These are phyloP conservation scores for Cutaneotrichosporon cutaneum DNA, from an alignment of 1,284 basidiomycete genomes.

Conservation along the genomic window DNA sequence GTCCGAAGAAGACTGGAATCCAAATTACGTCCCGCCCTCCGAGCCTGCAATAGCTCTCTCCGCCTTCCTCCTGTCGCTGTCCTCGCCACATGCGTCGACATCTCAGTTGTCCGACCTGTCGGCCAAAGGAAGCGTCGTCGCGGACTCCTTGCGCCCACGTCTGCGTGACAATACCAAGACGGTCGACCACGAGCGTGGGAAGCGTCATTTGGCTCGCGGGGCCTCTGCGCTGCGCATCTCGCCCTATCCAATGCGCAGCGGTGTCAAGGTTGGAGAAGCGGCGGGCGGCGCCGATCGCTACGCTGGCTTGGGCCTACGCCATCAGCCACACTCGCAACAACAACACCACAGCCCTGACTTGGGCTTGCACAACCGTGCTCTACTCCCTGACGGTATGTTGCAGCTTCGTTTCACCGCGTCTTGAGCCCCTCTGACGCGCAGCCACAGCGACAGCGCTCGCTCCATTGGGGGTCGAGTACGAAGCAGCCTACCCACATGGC, in stretches of 20 bases:
- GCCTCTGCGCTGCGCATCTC: conserved; percentile 4
- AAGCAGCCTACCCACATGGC: background rate
- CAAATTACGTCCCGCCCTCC: conserved; percentile 7
- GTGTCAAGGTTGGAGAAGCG: background rate
- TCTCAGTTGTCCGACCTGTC: background rate
- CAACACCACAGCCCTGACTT: conserved; percentile 1
- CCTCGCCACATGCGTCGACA: background rate
- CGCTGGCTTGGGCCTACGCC: background rate
- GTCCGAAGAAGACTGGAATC: conserved; percentile 26
- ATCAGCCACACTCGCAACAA: background rate
- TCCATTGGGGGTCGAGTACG: background rate
- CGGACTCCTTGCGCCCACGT: background rate
- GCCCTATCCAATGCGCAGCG: conserved; percentile 1
- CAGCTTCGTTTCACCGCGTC: background rate
- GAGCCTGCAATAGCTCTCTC: background rate
- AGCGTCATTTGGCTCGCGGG: background rate
- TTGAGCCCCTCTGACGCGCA: conserved; percentile 3
- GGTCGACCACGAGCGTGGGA: conserved; percentile 12
- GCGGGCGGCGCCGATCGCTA: background rate
- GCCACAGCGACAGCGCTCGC: background rate
- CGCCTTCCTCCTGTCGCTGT: background rate
- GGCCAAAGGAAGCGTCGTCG: background rate
- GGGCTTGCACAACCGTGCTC: background rate
- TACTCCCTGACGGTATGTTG: conserved; percentile 5
- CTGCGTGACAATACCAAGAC: conserved; percentile 10